Conservation (phyloP, 75 land plant species). For the Azolla pinnata region DNA sequence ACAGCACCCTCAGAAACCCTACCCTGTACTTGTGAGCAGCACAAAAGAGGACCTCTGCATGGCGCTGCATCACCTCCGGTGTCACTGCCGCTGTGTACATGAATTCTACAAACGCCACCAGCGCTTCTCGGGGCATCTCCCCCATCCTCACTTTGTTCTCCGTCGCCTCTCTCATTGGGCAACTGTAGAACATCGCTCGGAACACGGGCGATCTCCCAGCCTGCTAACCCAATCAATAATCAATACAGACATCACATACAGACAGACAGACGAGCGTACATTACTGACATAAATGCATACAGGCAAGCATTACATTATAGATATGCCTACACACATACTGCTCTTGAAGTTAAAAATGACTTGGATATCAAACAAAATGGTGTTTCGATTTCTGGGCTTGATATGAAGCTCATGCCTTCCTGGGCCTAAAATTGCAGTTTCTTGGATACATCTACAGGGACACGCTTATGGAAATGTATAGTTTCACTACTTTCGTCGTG, state of each 20-base stretch:
- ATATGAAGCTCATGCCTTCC: too few species aligned
- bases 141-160: background rate
- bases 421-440: too few species aligned
- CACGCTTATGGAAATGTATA: too few species aligned
- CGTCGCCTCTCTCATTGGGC: conserved; percentile 5
- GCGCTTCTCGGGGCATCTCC: conserved; percentile 11
- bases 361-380: too few species aligned
- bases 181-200: conserved; percentile 12
- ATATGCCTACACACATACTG: too few species aligned
- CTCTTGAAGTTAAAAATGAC: too few species aligned
- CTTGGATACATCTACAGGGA: too few species aligned
- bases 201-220: conserved; percentile 18
- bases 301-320: too few species aligned
- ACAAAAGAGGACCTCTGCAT: conserved; percentile 4
- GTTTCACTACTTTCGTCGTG: too few species aligned
- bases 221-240: background rate
- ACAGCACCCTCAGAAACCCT: conserved; percentile 4
- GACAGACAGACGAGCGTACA: background rate
- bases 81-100: conserved; percentile 13
- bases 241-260: background rate
- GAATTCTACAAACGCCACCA: conserved; percentile 15
- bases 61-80: background rate
- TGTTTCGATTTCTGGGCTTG: too few species aligned
- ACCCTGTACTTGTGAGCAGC: conserved; percentile 21
- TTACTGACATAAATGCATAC: too few species aligned